Evolutionary conservation across 176 grass and related monocot genomes (phyloP).

Genomic region (Juncus effusus): DNA sequence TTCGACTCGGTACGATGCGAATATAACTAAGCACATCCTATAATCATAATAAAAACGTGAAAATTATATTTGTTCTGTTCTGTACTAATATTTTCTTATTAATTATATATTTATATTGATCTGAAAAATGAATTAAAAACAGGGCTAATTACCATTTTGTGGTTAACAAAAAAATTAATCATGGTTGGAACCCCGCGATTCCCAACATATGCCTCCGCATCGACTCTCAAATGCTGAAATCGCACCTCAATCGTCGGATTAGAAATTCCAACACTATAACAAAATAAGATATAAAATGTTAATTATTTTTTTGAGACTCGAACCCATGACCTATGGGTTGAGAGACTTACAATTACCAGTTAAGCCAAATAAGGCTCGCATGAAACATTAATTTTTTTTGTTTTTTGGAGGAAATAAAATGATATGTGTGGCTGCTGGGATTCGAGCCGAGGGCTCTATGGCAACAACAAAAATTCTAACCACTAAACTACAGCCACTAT

Average conservation of each 20-base stretch:
- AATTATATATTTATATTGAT: background rate
- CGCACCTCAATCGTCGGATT: slow-evolving; percentile 87
- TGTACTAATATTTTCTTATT: slow-evolving; percentile 21
- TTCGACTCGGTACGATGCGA: slow-evolving; percentile 54
- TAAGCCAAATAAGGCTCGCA: background rate
- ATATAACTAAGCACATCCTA: slow-evolving; percentile 66
- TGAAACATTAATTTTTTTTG: background rate
- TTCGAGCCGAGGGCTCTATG: no score
- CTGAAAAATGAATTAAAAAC: background rate
- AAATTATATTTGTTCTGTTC: slow-evolving; percentile 9
- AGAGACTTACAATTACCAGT: no score
- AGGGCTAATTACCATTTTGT: slow-evolving; percentile 45
- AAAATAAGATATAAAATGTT: background rate
- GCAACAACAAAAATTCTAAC: no score
- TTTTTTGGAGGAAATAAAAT: background rate
- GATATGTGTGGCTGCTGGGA: no score
- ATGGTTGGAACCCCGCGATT: slow-evolving; percentile 67
- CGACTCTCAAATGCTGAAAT: slow-evolving; percentile 70
- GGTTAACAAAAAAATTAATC: slow-evolving; percentile 93
- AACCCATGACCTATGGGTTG: no score
- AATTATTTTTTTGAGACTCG: background rate
- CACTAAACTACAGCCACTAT: no score
- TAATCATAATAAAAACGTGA: background rate
- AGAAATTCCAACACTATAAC: slow-evolving; percentile 75
- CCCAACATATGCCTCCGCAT: slow-evolving; percentile 87